Conservation (phyloP, 148 eudicot species). For the Camellia lanceoleosa region DNA sequence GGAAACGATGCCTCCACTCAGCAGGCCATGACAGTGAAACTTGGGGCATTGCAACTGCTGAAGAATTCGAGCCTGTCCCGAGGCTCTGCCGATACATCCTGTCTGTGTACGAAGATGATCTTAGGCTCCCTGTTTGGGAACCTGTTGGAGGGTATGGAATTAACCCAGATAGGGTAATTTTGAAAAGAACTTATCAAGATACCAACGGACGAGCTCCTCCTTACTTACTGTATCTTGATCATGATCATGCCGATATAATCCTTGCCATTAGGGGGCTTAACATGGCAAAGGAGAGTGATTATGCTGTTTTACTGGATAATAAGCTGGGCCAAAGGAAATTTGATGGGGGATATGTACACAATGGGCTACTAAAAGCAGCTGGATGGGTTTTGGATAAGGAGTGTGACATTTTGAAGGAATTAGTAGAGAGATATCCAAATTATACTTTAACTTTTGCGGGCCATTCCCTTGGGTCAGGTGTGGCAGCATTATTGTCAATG, state of each 20-base stretch:
- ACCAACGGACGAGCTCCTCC: slow-evolving; percentile 70
- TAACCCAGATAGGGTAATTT: slow-evolving; percentile 47
- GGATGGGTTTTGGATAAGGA: slow-evolving; percentile 71
- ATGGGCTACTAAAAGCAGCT: slow-evolving; percentile 83
- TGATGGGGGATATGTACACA: slow-evolving; percentile 96
- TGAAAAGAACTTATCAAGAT: slow-evolving; percentile 59
- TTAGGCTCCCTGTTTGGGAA: slow-evolving; percentile 62
- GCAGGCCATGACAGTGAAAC: slow-evolving; percentile 89
- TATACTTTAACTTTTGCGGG: slow-evolving; percentile 84
- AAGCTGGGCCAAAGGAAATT: slow-evolving; percentile 80
- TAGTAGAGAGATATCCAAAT: slow-evolving; percentile 57
- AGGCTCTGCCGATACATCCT: slow-evolving; percentile 74
- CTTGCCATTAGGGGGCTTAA: slow-evolving; percentile 86
- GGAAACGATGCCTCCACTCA: slow-evolving; percentile 79
- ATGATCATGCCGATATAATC: slow-evolving; percentile 73
- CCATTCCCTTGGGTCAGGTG: slow-evolving; percentile 97
- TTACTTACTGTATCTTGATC: slow-evolving; percentile 75
- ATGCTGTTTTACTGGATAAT: slow-evolving; percentile 80
- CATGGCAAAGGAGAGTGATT: slow-evolving; percentile 82
- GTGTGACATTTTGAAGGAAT: slow-evolving; percentile 57
- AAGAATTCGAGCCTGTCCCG: slow-evolving; percentile 92
- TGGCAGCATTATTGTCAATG: slow-evolving; percentile 76
- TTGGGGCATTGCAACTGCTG: slow-evolving; percentile 79
- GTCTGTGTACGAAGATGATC: slow-evolving; percentile 85
- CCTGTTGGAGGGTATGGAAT: slow-evolving; percentile 89